Evolutionary conservation across 495 filamentous ascomycete species (phyloP).

Genomic region (Melanomma pulvis-pyrius): DNA sequence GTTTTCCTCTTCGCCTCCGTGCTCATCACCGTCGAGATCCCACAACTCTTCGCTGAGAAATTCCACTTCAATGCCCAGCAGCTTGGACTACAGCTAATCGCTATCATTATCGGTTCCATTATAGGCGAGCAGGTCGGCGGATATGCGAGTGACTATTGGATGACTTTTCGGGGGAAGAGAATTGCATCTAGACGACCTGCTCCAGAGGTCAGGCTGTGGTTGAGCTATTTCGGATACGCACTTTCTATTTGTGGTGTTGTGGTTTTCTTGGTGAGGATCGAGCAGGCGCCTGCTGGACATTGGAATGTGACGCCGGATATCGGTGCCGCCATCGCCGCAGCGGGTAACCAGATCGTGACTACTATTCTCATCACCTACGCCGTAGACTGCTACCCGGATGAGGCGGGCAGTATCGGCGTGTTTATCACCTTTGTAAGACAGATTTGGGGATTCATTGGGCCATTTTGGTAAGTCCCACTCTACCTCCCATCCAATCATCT

Average conservation of each 20-base stretch:
- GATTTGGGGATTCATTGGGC: constrained; percentile 61
- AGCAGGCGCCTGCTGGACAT: constrained; percentile 44
- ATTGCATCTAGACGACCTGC: constrained; percentile 36
- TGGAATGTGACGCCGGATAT: constrained; percentile 57
- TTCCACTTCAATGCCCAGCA: constrained; percentile 58
- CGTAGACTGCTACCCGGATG: constrained; percentile 55
- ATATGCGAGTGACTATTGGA: constrained; percentile 54
- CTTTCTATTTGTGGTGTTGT: constrained; percentile 55
- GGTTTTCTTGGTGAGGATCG: constrained; percentile 54
- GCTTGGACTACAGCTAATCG: constrained; percentile 57
- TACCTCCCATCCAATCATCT: background rate
- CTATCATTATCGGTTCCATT: constrained; percentile 56
- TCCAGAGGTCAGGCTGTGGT: constrained; percentile 56
- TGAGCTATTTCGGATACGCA: constrained; percentile 55
- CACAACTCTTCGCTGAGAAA: constrained; percentile 54
- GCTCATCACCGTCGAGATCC: constrained; percentile 56
- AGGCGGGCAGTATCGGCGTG: constrained; percentile 57
- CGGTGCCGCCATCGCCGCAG: constrained; percentile 54
- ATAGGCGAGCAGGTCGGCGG: constrained; percentile 61
- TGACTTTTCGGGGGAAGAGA: constrained; percentile 43
- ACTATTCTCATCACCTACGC: constrained; percentile 59
- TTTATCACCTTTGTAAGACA: constrained; percentile 59
- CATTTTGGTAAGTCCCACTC: constrained; percentile 52
- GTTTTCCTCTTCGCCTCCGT: constrained; percentile 55
- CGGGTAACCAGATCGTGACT: constrained; percentile 60